A percentile compares a stretch with the other conserved stretches of the same genome.
Conservation (phyloP, 352 stramenopile species). For the Phytophthora cactorum region DNA sequence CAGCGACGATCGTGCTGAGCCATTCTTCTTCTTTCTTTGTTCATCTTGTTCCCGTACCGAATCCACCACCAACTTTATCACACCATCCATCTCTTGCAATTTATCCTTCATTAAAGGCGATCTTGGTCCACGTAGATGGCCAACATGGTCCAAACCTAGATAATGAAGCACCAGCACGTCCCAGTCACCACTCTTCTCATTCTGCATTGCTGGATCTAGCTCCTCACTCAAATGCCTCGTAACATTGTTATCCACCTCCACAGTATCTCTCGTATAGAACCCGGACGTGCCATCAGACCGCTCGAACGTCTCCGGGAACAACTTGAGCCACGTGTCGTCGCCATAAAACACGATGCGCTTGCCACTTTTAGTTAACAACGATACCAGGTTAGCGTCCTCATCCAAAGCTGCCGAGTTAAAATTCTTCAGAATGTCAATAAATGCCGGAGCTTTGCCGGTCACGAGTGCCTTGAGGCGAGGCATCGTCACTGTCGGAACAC, state of each 20-base stretch:
- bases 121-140: constrained; percentile 79
- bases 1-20: constrained; percentile 52
- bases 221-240: constrained; percentile 86
- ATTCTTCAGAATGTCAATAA: constrained; percentile 93
- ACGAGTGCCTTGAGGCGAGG: constrained; percentile 87
- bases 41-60: constrained; percentile 69
- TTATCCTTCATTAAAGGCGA: constrained; percentile 83
- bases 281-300: constrained; percentile 83
- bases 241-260: constrained; percentile 88
- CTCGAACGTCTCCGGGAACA: constrained; percentile 79
- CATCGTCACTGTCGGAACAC: constrained; percentile 91
- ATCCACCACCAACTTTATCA: constrained; percentile 65
- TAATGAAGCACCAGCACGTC: constrained; percentile 90
- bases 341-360: constrained; percentile 87
- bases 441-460: constrained; percentile 83
- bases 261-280: constrained; percentile 90
- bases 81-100: constrained; percentile 82
- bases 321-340: constrained; percentile 91
- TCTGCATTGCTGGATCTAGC: constrained; percentile 73
- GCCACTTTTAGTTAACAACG: constrained; percentile 50
- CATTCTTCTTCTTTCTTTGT: constrained; percentile 29
- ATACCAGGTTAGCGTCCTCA: constrained; percentile 75
- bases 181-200: constrained; percentile 78
- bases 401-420: constrained; percentile 87
- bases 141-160: constrained; percentile 87